Percentiles rank a stretch among this genome's conserved stretches.
Conservation (phyloP, 345 rosid species). For the Melastoma malabathricum region DNA sequence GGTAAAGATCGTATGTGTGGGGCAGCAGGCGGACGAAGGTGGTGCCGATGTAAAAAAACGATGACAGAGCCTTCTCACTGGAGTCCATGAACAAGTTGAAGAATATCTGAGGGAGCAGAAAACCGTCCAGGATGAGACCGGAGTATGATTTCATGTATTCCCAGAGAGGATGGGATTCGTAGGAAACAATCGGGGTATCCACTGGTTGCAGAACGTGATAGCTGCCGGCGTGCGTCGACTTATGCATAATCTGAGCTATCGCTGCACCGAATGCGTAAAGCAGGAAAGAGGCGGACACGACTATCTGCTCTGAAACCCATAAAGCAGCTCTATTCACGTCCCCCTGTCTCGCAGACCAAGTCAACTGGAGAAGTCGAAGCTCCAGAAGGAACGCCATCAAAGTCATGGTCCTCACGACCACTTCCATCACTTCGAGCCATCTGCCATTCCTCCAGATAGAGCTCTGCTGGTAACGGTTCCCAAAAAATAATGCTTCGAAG, state of each 20-base stretch:
- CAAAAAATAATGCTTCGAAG: constrained; percentile 55
- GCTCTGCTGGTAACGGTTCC: constrained; percentile 31
- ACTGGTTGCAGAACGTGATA: constrained; percentile 12
- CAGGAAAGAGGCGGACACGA: constrained; percentile 37
- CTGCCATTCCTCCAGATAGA: constrained; percentile 51
- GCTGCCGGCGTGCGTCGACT: constrained; percentile 17
- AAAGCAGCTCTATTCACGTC: constrained; percentile 19
- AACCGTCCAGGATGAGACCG: constrained; percentile 68
- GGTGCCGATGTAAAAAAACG: constrained; percentile 43
- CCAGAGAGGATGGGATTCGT: constrained; percentile 42
- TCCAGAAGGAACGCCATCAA: constrained; percentile 78
- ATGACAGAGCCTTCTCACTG: constrained; percentile 30
- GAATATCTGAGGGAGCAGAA: constrained; percentile 71
- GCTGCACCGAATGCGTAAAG: constrained; percentile 48
- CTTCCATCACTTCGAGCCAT: constrained; percentile 83
- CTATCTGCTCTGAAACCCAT: constrained; percentile 65
- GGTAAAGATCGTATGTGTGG: constrained; percentile 82
- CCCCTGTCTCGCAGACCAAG: constrained; percentile 49
- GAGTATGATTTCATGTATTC: constrained; percentile 53
- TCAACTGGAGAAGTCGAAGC: constrained; percentile 63
- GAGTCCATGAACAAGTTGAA: constrained; percentile 50
- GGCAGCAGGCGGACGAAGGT: constrained; percentile 58
- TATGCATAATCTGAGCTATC: constrained; percentile 46
- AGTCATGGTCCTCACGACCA: constrained; percentile 60
- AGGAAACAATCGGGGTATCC: constrained; percentile 8